Conservation (phyloP, 257 asterid genomes). For the Salvia miltiorrhiza region DNA sequence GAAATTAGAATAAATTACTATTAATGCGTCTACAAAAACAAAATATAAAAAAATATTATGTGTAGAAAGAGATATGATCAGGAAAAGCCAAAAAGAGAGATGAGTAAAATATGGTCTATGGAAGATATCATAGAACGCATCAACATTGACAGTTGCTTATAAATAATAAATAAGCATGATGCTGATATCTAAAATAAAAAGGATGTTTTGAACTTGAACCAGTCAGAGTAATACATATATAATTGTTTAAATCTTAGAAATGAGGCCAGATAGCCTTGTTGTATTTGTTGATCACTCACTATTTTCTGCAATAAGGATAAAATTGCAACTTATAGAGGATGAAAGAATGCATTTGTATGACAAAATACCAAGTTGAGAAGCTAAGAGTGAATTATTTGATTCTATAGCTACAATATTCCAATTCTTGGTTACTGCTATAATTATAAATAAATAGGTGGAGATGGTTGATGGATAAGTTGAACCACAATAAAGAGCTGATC, state of each 20-base stretch:
- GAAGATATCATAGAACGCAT: conserved; percentile 5
- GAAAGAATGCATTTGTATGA: too few relatives aligned
- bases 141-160: conserved; percentile 15
- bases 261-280: too few relatives aligned
- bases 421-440: not conserved
- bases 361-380: too few relatives aligned
- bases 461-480: too few relatives aligned
- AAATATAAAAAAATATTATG: not conserved
- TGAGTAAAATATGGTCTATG: not conserved
- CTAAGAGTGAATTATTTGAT: not conserved
- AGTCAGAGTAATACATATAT: conserved; percentile 18
- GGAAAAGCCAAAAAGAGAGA: not conserved
- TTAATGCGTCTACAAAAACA: not conserved
- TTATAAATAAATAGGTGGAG: too few relatives aligned
- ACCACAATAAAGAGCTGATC: too few relatives aligned
- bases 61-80: not conserved
- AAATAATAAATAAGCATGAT: not conserved
- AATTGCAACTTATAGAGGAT: too few relatives aligned
- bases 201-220: conserved; percentile 23
- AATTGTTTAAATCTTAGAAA: not conserved
- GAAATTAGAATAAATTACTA: conserved; percentile 14
- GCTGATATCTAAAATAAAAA: not conserved
- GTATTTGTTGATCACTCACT: not conserved
- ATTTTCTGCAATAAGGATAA: not conserved
- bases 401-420: not conserved